Percentiles rank a stretch among this genome's conserved stretches.
phyloP scores from a whole-genome alignment of 179 eudicot genomes.

The Vitellaria paradoxa region DNA sequence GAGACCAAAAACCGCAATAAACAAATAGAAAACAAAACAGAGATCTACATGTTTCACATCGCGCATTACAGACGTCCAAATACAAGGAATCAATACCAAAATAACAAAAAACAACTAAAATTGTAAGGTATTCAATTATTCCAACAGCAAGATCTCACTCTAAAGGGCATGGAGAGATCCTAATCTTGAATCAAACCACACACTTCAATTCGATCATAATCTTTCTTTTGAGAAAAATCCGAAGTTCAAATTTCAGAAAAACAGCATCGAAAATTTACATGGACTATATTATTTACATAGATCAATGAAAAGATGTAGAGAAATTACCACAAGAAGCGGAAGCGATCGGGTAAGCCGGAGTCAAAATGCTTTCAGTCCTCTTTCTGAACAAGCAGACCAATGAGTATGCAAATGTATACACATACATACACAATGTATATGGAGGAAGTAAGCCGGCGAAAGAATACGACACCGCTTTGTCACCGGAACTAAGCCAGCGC shows the following conservation, averaged over 20 bases:
- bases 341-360: background rate
- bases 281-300: background rate
- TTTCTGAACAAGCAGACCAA: background rate
- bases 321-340: constrained; percentile 7
- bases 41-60: background rate
- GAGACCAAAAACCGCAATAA: no score
- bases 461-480: constrained; percentile 11
- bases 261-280: no score
- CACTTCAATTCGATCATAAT: background rate
- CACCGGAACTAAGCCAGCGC: constrained; percentile 18
- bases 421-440: no score
- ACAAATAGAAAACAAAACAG: no score
- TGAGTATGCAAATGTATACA: no score
- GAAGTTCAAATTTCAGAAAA: background rate
- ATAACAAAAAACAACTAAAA: background rate
- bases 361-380: background rate
- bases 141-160: background rate
- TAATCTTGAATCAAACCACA: background rate
- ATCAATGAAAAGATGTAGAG: background rate
- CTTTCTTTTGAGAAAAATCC: background rate
- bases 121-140: no score
- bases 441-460: constrained; percentile 7
- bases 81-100: no score
- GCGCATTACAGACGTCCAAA: background rate
- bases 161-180: background rate